Conservation (phyloP, 371 early-diverging fungal species). For the Entomophthora muscae region DNA sequence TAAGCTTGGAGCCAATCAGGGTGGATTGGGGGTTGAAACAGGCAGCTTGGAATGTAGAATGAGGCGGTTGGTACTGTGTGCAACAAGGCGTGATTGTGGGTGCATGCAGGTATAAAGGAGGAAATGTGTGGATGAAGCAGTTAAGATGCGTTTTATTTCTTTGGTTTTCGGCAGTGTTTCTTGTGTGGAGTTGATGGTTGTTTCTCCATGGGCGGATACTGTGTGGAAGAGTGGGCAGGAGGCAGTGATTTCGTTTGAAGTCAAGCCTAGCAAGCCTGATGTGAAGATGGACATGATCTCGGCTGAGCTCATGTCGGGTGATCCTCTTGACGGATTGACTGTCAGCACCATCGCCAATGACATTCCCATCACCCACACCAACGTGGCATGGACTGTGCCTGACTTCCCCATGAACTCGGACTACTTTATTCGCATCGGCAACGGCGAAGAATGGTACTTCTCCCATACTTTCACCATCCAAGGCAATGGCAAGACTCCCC, state of each 20-base stretch:
- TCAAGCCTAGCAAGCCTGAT: not conserved
- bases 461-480: slow-evolving; percentile 1
- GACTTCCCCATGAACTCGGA: not conserved
- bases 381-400: not conserved
- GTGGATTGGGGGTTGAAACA: too few species aligned
- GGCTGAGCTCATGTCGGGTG: not conserved
- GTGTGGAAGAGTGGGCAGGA: not conserved
- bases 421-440: slow-evolving; percentile 4
- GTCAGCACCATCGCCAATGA: not conserved
- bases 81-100: too few species aligned
- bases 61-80: too few species aligned
- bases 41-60: too few species aligned
- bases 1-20: too few species aligned
- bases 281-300: not conserved
- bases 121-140: too few species aligned
- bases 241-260: not conserved
- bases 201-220: not conserved
- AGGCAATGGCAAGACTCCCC: not conserved
- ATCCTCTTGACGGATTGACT: not conserved
- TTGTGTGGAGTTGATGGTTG: not conserved
- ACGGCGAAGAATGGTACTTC: not conserved
- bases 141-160: too few species aligned
- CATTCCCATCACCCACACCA: not conserved
- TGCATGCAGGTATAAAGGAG: too few species aligned
- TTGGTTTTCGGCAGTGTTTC: not conserved